Base-by-base conservation (phyloP, 768 basidiomycete species). In the Leccinum ochraceum region DNA sequence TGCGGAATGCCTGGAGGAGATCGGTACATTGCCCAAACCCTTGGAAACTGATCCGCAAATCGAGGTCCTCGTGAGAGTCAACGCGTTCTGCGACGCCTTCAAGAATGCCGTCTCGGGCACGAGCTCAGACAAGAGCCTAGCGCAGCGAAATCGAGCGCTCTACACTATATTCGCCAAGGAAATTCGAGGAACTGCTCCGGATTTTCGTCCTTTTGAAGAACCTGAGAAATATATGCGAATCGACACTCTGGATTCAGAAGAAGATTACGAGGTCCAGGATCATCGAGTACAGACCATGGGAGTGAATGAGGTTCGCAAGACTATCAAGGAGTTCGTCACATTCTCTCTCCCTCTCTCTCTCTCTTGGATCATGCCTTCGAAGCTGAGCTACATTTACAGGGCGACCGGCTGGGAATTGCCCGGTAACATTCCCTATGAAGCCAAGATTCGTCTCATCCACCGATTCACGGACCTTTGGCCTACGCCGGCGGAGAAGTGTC, bases 1-100 rank as follows among this genome's bases (percentile, higher is more conserved):
- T 3, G 59, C 44, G 2, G 49, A 69, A 28, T 80, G 77, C 59
- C 54, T 63, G 11, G 46, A 65, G 0, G 74, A 79, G 1, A 65
- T 86, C 5, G 61, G 61, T 0, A 46, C 58, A 16, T 77, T 87
- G 5, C 86, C 87, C 0, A 63, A 69, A 0, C 71, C 71, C 0
- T 65, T 77, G 11, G 69, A 68, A 2, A 63, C 61, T 8, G 78
- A 85, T 32, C 78, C 83, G 0, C 70, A 78, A 3, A 76, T 79
- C 2, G 82, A 84, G 62, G 73, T 87, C 1, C 72, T 81, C 3
- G 65, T 68, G 4, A 76, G 77, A 9, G 71, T 86, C 44, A 79
- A 71, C 0, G 65, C 64, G 0, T 87, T 88, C 60, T 83, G 79
- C 59, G 65, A 71, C 20, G 78, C 71, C 3, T 72, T 81, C 49